phyloP scores from a whole-genome alignment of 371 early-diverging fungal species.

The Mortierella sp. region DNA sequence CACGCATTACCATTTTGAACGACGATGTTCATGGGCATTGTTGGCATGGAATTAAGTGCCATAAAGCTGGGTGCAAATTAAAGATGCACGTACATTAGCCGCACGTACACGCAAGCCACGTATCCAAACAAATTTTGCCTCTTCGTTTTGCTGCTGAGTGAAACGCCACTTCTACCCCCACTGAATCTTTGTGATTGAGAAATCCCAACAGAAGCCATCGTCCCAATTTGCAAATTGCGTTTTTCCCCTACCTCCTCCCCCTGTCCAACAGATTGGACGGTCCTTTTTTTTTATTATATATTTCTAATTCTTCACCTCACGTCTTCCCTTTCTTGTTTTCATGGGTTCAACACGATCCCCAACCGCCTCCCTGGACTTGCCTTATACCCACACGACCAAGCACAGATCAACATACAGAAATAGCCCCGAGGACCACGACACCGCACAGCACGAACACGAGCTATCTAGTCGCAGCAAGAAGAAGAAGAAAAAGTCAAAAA shows the following conservation, averaged over 20 bases:
- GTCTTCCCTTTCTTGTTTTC: not conserved
- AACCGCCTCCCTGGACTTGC: conserved; percentile 37
- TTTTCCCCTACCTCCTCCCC: too few relatives aligned
- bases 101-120: too few relatives aligned
- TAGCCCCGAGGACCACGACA: conserved; percentile 16
- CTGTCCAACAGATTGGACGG: too few relatives aligned
- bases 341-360: conserved; percentile 52
- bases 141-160: too few relatives aligned
- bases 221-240: too few relatives aligned
- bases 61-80: not conserved
- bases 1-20: conserved; percentile 8
- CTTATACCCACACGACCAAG: conserved; percentile 31
- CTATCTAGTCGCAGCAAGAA: conserved; percentile 9
- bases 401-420: conserved; percentile 27
- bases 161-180: too few relatives aligned
- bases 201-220: too few relatives aligned
- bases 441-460: not conserved
- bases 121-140: too few relatives aligned
- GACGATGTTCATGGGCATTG: conserved; percentile 11
- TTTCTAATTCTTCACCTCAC: not conserved
- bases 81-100: too few relatives aligned
- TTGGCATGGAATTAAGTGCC: not conserved
- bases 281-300: not conserved
- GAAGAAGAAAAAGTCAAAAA: conserved; percentile 34
- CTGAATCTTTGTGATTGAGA: too few relatives aligned